These are phyloP conservation scores for Agapanthus africanus DNA, from an alignment of 106 monocot species.

Conservation along the genomic window DNA sequence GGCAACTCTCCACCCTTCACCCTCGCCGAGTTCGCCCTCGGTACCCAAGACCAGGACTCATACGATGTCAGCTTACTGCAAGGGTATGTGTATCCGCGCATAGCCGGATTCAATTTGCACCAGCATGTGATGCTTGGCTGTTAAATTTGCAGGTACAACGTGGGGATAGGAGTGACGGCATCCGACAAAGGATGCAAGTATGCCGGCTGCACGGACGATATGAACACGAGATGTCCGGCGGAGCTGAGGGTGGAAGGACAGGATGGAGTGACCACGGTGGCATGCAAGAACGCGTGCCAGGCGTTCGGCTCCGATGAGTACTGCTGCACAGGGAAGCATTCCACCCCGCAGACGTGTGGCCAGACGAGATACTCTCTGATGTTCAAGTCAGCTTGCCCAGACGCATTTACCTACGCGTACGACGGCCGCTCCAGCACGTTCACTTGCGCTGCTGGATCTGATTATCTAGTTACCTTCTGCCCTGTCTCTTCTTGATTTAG, in stretches of 20 bases:
- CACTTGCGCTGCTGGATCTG: not conserved
- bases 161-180: not conserved
- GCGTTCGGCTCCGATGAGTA: not conserved
- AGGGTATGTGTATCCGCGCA: no score
- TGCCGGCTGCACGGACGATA: not conserved
- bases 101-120: no score
- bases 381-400: conserved; percentile 1
- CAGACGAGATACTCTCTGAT: conserved; percentile 2
- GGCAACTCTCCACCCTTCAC: conserved; percentile 1
- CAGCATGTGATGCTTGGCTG: no score
- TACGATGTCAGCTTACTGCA: not conserved
- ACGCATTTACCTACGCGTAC: not conserved
- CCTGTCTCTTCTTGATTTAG: no score
- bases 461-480: conserved; percentile 1
- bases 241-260: conserved; percentile 1
- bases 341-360: not conserved
- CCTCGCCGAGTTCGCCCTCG: not conserved
- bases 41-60: not conserved
- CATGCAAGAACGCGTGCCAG: not conserved
- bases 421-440: not conserved
- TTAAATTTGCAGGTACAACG: not conserved
- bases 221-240: not conserved
- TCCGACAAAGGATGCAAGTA: not conserved
- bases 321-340: conserved; percentile 4
- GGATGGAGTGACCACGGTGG: conserved; percentile 3